These are phyloP conservation scores for Rubus parviflorus DNA, from an alignment of 306 rosid genomes.

Conservation along the genomic window DNA sequence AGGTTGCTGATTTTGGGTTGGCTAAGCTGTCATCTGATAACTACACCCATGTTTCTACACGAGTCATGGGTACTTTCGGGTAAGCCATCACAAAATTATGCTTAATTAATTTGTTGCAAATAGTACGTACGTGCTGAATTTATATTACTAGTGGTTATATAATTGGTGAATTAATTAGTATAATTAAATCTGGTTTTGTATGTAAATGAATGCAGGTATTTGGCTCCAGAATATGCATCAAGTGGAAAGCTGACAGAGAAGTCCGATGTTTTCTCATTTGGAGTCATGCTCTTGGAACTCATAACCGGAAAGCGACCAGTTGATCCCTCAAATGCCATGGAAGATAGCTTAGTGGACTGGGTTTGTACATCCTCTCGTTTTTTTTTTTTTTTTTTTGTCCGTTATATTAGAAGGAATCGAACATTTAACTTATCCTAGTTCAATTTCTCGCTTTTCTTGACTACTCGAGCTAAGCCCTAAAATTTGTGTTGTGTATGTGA, in stretches of 20 bases:
- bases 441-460: not conserved
- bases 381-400: not conserved
- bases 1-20: slow-evolving; percentile 98
- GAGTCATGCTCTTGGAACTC: slow-evolving; percentile 87
- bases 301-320: slow-evolving; percentile 77
- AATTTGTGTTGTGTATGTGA: not conserved
- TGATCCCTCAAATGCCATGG: slow-evolving; percentile 54
- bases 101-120: not conserved
- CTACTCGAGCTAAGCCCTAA: not conserved
- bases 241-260: slow-evolving; percentile 90
- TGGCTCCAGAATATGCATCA: slow-evolving; percentile 95
- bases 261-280: slow-evolving; percentile 90
- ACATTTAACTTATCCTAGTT: not conserved
- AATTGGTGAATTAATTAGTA: not conserved
- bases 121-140: too few species aligned
- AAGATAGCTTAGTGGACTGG: slow-evolving; percentile 95
- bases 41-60: slow-evolving; percentile 82
- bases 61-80: slow-evolving; percentile 98
- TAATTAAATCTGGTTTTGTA: not conserved
- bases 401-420: not conserved
- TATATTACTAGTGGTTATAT: not conserved
- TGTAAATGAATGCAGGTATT: slow-evolving; percentile 52
- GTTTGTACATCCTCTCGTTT: slow-evolving; percentile 38
- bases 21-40: slow-evolving; percentile 77
- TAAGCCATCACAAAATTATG: slow-evolving; percentile 18